Conservation (phyloP, 176 grass and related monocot genomes). For the Miscanthus lutarioriparius region DNA sequence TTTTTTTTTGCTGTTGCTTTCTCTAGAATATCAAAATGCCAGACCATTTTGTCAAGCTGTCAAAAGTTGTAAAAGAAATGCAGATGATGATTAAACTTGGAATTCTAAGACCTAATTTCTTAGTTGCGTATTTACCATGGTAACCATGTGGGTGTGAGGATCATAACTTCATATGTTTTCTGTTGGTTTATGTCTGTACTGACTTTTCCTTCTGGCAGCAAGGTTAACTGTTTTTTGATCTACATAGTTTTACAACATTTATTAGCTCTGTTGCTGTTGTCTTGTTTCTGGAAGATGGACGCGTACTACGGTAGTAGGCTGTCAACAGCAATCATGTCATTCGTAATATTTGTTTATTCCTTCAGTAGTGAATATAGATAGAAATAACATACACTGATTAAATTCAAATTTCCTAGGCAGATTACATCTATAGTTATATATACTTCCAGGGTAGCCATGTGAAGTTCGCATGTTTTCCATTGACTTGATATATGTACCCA, state of each 20-base stretch:
- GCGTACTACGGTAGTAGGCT: not conserved
- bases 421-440: not conserved
- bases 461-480: conserved; percentile 7
- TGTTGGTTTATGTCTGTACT: not conserved
- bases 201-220: conserved; percentile 51
- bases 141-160: not conserved
- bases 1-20: not conserved
- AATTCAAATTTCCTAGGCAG: not conserved
- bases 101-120: not conserved
- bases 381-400: not conserved
- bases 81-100: not conserved
- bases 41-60: not conserved
- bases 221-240: conserved; percentile 10
- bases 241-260: not conserved
- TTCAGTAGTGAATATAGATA: not conserved
- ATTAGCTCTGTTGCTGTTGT: not conserved
- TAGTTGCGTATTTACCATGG: not conserved
- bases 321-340: not conserved
- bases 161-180: not conserved
- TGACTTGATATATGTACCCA: conserved; percentile 13
- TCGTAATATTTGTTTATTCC: not conserved
- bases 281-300: not conserved
- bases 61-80: not conserved
- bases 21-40: not conserved
- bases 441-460: not conserved